Evolutionary conservation across 768 basidiomycete species (phyloP).

Genomic region (Rhodotorula diobovata): DNA sequence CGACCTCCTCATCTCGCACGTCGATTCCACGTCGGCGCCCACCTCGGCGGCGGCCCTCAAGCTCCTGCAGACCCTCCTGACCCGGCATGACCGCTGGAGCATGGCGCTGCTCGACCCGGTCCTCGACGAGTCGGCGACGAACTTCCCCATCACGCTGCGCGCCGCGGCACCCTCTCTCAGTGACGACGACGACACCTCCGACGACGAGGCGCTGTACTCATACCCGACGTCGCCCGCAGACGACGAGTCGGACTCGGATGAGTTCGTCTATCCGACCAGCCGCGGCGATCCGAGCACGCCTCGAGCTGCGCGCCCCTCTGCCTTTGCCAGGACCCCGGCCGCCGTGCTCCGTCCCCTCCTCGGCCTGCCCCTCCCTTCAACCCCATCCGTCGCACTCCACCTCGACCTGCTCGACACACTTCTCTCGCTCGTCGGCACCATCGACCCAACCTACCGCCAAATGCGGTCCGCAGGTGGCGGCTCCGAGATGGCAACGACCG

Average conservation of each 20-base stretch:
- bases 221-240: background rate
- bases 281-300: background rate
- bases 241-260: conserved; percentile 27
- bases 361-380: conserved; percentile 7
- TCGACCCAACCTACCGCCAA: conserved; percentile 40
- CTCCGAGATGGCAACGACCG: conserved; percentile 30
- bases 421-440: conserved; percentile 42
- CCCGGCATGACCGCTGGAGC: conserved; percentile 61
- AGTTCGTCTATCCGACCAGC: conserved; percentile 37
- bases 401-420: conserved; percentile 44
- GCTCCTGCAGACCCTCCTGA: conserved; percentile 69
- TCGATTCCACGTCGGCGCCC: conserved; percentile 62
- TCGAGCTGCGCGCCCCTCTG: conserved; percentile 1
- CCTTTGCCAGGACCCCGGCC: background rate
- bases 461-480: conserved; percentile 5
- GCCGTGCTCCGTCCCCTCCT: conserved; percentile 1
- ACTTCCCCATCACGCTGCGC: conserved; percentile 59
- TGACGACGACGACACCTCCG: conserved; percentile 53
- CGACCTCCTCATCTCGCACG: conserved; percentile 75
- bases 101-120: conserved; percentile 68
- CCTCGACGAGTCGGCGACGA: conserved; percentile 67
- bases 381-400: conserved; percentile 35
- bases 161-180: conserved; percentile 48
- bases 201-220: conserved; percentile 5
- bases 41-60: conserved; percentile 74